Base-by-base conservation (phyloP, 2,329 filamentous ascomycete genomes). In the Colletotrichum musae region DNA sequence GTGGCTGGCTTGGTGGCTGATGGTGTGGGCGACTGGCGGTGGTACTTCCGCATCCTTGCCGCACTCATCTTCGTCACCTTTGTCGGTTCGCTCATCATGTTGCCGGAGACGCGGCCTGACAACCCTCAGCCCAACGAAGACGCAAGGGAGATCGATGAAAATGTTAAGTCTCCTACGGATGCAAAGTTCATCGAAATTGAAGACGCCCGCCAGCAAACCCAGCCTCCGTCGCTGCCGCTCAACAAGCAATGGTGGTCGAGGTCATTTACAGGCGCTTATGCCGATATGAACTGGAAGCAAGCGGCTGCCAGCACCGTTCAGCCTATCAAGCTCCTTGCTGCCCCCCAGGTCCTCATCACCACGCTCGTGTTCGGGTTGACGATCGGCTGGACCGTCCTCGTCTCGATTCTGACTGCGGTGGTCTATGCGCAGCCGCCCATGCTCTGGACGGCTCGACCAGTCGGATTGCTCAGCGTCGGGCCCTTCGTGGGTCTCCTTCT, bases 51-150 rank as follows among this genome's bases (percentile, higher is more conserved):
- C 5, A 67, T 72, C 16, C 50, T 68, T 12, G 54, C 68, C 6
- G 68, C 62, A 12, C 57, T 69, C 21, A 72, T 68, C n/a, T 71
- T 65, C 9, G 21, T 72, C 39, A 74, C 72, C 18, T 28, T 73
- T 7, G 12, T 72, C 6, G 68, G 57, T 5, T 71, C 53, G 5
- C 47, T 74, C 15, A 52, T 71, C 9, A 73, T 74, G 72, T 62
- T 74, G 2, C 72, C 72, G 24, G 72, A 74, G 51, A 74, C 72
- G 16, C 66, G 58, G 4, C 54, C 68, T 24, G 59, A 64, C 13
- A 24, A 12, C 6, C 21, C 24, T 5, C 10, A 28, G 21, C 41
- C 47, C 2, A 50, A n/a, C 5, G 39, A 41, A 3, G 18, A 10
- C 9, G 16, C 32, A 16, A 52, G 28, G 9, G 62, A 65, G 5